Base-by-base conservation (phyloP, 1,284 basidiomycete genomes). In the Rhizoctonia solani region DNA sequence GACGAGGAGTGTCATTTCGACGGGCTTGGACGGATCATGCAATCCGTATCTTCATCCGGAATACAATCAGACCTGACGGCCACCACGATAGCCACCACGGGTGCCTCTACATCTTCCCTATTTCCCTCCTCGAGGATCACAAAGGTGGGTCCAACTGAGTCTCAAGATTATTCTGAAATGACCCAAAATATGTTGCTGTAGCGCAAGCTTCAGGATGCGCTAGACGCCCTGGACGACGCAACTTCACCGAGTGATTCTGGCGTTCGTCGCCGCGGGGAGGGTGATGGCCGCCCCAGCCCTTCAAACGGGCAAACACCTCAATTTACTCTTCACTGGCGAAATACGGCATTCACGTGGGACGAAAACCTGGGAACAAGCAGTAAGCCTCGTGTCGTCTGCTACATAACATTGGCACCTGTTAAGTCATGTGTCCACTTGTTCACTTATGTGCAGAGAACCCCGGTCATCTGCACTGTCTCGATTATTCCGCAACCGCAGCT, bases 271-370 rank as follows among this genome's bases (percentile, higher is more conserved):
- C 66, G 23, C 32, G 61, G 50, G 30, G 50, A 41, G 27, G 66
- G 46, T 54, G 61, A 52, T 30, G 56, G 21, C 27, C 37, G 41
- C 46, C 67, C 58, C 23, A 66, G 42, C 30, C 61, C 27, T 80
- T 16, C 73, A 79, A 2, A 90, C 89, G 74, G 80, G 80, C 68
- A 75, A 78, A 9, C 80, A 85, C 69, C 8, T 87, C 88, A 0
- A 74, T 92, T 3, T 91, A 90, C 74, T 85, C 89, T 0, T 87
- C 88, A 1, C 79, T 92, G 34, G 81, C 86, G 56, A 91, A 89
- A 77, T 89, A 90, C 73, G 87, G 88, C 1, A 82, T 88, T 68
- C 61, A 65, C 50, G 61, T 65, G 61, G 61, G 61, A 11, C 34
- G 61, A 34, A 84, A 81, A 73, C 75, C 81, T 25, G 56, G 61